phyloP scores from a whole-genome alignment of 129 eudicot genomes.

The Calendula officinalis region DNA sequence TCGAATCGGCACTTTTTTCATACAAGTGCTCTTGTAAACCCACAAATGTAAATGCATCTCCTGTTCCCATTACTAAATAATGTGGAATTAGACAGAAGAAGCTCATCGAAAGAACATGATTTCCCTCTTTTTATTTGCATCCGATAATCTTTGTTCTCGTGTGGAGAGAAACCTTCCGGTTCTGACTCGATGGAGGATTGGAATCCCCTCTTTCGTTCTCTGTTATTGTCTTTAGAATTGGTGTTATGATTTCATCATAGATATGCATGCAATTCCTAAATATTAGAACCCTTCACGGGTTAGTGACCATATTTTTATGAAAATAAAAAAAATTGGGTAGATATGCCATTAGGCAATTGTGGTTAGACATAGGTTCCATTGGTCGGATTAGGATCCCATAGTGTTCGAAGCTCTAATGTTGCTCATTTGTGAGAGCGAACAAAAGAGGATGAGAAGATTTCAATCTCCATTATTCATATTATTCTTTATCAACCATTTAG shows the following conservation, averaged over 20 bases:
- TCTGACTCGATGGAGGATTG: slow-evolving; percentile 44
- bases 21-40: slow-evolving; percentile 48
- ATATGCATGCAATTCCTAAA: too few relatives aligned
- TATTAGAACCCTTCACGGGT: too few relatives aligned
- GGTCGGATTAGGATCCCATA: too few relatives aligned
- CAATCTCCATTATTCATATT: too few relatives aligned
- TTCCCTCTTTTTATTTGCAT: slow-evolving; percentile 9
- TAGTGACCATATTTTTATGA: too few relatives aligned
- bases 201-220: slow-evolving; percentile 41
- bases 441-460: too few relatives aligned
- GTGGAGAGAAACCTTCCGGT: slow-evolving; percentile 37
- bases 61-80: slow-evolving; percentile 27
- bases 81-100: slow-evolving; percentile 41
- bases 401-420: too few relatives aligned
- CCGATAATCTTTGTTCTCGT: slow-evolving; percentile 13
- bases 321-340: too few relatives aligned
- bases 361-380: too few relatives aligned
- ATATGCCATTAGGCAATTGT: too few relatives aligned
- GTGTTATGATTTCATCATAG: slow-evolving; percentile 43
- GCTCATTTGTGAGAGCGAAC: too few relatives aligned
- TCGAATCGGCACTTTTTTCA: slow-evolving; percentile 43
- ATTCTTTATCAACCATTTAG: too few relatives aligned
- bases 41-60: slow-evolving; percentile 41
- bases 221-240: slow-evolving; percentile 25
- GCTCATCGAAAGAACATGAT: slow-evolving; percentile 11